These are phyloP conservation scores for Carex cristatella DNA, from an alignment of 176 grass and related monocot genomes.

Conservation along the genomic window DNA sequence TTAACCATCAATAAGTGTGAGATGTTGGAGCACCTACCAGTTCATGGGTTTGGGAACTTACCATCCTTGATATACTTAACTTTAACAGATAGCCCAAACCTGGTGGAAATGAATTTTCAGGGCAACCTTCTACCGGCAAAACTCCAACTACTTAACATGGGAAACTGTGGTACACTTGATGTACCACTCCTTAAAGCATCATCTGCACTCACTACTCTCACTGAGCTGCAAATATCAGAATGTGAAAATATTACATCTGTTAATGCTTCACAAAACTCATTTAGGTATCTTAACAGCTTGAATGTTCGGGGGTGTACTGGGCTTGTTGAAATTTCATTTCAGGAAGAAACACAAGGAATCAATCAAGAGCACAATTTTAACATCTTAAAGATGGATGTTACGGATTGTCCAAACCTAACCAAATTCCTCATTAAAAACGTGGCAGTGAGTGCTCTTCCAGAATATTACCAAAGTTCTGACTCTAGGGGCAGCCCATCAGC, in stretches of 20 bases:
- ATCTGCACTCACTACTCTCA: constrained; percentile 22
- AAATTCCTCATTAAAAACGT: background rate
- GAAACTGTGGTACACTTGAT: constrained; percentile 27
- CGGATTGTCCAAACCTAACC: background rate
- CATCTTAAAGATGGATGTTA: background rate
- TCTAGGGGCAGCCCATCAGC: background rate
- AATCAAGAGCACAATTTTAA: background rate
- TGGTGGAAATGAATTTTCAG: background rate
- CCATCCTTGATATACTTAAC: background rate
- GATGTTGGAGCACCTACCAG: constrained; percentile 13
- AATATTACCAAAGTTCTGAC: background rate
- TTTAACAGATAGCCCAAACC: constrained; percentile 22
- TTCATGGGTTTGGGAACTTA: constrained; percentile 18
- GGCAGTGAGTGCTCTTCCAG: background rate
- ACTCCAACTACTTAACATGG: constrained; percentile 2
- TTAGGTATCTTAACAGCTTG: background rate
- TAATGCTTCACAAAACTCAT: background rate
- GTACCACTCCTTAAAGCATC: constrained; percentile 10
- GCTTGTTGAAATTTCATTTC: background rate
- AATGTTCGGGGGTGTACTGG: background rate
- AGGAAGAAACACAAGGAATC: background rate
- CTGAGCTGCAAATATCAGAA: background rate
- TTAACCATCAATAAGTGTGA: constrained; percentile 30
- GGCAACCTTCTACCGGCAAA: constrained; percentile 3
- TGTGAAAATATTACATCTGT: constrained; percentile 23